Conservation (phyloP, 768 basidiomycete species). For the Hygrophoropsis aurantiaca region DNA sequence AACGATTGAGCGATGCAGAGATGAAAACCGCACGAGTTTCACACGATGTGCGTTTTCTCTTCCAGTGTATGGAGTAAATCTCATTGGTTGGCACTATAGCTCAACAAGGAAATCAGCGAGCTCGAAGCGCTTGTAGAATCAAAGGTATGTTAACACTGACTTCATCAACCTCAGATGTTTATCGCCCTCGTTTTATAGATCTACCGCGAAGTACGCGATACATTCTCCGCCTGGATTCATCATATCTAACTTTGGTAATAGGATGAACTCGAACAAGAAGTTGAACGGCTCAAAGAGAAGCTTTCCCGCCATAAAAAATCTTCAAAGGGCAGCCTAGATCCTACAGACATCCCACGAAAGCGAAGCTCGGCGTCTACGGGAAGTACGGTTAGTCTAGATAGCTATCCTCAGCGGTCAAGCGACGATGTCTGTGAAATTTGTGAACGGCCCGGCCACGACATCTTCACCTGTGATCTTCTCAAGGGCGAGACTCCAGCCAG, state of each 20-base stretch:
- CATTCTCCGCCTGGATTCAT: too few species aligned
- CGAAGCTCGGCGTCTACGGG: conserved; percentile 17
- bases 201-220: conserved; percentile 75
- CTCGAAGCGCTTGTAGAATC: conserved; percentile 92
- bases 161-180: too few species aligned
- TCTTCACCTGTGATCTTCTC: conserved; percentile 79
- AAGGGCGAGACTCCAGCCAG: conserved; percentile 47
- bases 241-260: background rate
- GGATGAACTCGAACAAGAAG: conserved; percentile 75
- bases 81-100: conserved; percentile 39
- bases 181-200: conserved; percentile 48
- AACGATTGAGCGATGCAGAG: conserved; percentile 66
- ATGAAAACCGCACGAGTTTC: conserved; percentile 71
- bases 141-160: conserved; percentile 53
- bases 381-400: conserved; percentile 22
- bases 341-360: conserved; percentile 26
- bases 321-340: conserved; percentile 46
- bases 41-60: conserved; percentile 56
- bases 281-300: conserved; percentile 75
- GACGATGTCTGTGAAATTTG: conserved; percentile 80
- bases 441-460: conserved; percentile 81
- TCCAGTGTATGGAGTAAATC: background rate
- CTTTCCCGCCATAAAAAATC: conserved; percentile 63
- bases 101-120: conserved; percentile 90
- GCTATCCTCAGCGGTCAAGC: conserved; percentile 21